Evolutionary conservation across 2,329 filamentous ascomycete species (phyloP), one percentile per base, ranked within the genome.

Genomic region (Thielaviopsis punctulata): DNA sequence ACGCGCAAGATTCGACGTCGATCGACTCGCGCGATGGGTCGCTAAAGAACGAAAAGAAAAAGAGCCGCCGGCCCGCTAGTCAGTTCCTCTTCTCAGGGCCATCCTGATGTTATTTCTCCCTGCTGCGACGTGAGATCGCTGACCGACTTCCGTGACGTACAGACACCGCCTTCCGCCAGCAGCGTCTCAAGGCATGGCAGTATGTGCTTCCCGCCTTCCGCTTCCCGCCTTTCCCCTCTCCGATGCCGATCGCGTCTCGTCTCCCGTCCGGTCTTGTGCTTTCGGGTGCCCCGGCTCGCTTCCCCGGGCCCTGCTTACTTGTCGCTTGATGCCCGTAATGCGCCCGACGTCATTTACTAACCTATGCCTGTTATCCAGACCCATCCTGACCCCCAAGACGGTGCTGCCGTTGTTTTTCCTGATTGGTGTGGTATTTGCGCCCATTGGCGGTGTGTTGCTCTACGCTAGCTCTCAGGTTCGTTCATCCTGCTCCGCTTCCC

Each of bases 111-210:
- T n/a, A 33, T 33, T 33, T 10, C 8, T 33, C 4, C 7, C 2
- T 15, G 10, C 9, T 33, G 30, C 30, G 30, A 15, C 12, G 13
- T 15, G 30, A 12, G n/a, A 15, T 36, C 30, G 30, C 30, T 36
- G n/a, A 44, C 48, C 49, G 24, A 50, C 27, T 55, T 21, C 18
- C 19, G 27, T 48, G n/a, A n/a, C n/a, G 18, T 49, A 52, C 62
- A 94, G 87, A 96, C 70, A 96, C 90, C 55, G 92, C 92, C 10
- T 98, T 96, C 65, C 79, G 92, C 61, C 92, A 98, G 66, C 92
- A 98, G 69, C 82, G 92, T 64, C 70, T 98, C 67, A 95, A 96
- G 70, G 92, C 92, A 71, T 98, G 92, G 92, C 92, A 98, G 84
- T 93, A 73, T 68, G 87, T 77, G 43, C 45, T 30, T 24, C 12